phyloP scores from a whole-genome alignment of 257 asterid genomes.

The Plantago elongata region DNA sequence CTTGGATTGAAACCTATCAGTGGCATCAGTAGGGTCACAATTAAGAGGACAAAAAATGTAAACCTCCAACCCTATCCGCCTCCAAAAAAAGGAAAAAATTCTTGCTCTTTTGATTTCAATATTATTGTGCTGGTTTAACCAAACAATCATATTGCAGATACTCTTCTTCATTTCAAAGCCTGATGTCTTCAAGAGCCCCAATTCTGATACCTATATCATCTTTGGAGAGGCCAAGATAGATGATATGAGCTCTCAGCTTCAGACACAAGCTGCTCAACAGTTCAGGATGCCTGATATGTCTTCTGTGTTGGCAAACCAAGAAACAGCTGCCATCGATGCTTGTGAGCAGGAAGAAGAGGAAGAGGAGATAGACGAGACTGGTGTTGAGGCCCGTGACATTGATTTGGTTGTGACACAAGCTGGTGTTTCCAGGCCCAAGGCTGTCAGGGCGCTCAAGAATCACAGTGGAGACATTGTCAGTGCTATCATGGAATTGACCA shows the following conservation, averaged over 20 bases:
- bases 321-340: constrained; percentile 9
- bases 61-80: background rate
- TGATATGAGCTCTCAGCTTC: constrained; percentile 33
- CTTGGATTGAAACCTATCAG: constrained; percentile 31
- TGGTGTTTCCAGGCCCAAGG: constrained; percentile 30
- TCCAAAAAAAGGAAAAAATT: too few species aligned
- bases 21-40: constrained; percentile 28
- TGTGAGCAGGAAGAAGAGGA: constrained; percentile 22
- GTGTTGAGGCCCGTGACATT: constrained; percentile 33
- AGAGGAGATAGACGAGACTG: constrained; percentile 31
- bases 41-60: constrained; percentile 29
- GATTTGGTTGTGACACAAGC: constrained; percentile 39
- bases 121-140: background rate
- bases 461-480: constrained; percentile 32
- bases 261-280: constrained; percentile 31
- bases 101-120: background rate
- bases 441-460: constrained; percentile 31
- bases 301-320: constrained; percentile 19
- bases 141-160: constrained; percentile 17
- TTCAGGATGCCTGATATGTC: constrained; percentile 28
- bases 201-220: constrained; percentile 28
- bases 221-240: constrained; percentile 36
- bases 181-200: constrained; percentile 34
- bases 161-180: constrained; percentile 31
- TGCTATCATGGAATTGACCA: constrained; percentile 37